Conservation (phyloP, 495 filamentous ascomycete genomes). For the Penicillium mononematosum region DNA sequence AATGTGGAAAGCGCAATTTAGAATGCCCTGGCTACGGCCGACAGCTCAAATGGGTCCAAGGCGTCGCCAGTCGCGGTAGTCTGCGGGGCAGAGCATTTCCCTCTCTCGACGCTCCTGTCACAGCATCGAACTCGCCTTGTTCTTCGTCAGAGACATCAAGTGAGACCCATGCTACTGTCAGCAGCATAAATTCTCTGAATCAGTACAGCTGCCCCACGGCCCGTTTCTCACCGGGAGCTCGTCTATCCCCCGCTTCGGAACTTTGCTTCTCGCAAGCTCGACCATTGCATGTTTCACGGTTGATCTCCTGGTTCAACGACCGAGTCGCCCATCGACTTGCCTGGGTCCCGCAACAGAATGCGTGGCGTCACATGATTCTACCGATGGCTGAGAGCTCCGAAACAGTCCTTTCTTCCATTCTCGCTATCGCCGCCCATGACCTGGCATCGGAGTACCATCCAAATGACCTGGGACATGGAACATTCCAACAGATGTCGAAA, state of each 20-base stretch:
- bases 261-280: constrained; percentile 9
- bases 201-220: background rate
- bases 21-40: constrained; percentile 48
- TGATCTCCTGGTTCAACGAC: constrained; percentile 27
- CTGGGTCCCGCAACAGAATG: constrained; percentile 28
- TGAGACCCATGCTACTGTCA: background rate
- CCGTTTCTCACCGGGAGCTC: background rate
- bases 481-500: constrained; percentile 18
- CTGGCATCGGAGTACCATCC: constrained; percentile 20
- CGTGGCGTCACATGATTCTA: constrained; percentile 29
- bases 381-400: constrained; percentile 25
- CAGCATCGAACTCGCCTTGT: background rate
- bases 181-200: background rate
- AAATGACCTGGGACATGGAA: constrained; percentile 10
- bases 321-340: constrained; percentile 23
- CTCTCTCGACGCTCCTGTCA: constrained; percentile 1
- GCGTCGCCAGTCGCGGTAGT: constrained; percentile 38
- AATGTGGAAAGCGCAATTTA: constrained; percentile 39
- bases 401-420: constrained; percentile 28
- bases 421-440: constrained; percentile 28
- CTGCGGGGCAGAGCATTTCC: constrained; percentile 24
- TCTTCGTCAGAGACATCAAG: background rate
- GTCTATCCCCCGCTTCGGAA: constrained; percentile 4
- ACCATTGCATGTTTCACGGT: constrained; percentile 13
- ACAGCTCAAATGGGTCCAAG: constrained; percentile 37